These are phyloP conservation scores for Suhomyces terraborum DNA, from an alignment of 1,139 yeast genomes.

Conservation along the genomic window DNA sequence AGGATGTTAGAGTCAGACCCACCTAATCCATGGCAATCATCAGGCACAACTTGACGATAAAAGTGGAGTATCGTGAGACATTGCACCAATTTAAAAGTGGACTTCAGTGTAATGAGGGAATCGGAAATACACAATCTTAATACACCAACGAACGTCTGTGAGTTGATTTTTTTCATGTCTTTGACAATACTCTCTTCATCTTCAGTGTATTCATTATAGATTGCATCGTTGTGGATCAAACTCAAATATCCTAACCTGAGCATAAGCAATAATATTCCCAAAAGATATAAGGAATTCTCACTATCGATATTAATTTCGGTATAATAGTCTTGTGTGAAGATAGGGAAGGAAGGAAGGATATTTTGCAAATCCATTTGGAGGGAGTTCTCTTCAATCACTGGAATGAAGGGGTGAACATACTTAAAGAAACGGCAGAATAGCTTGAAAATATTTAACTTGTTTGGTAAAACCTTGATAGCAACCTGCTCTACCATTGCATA, in stretches of 20 bases:
- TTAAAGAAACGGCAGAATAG: constrained; percentile 42
- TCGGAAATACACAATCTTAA: constrained; percentile 39
- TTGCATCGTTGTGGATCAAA: constrained; percentile 39
- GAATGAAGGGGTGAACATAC: constrained; percentile 44
- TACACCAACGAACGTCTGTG: constrained; percentile 27
- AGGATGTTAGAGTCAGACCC: constrained; percentile 45
- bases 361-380: constrained; percentile 30
- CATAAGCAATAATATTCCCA: constrained; percentile 37
- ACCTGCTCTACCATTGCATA: constrained; percentile 34
- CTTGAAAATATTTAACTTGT: constrained; percentile 28
- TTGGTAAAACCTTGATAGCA: constrained; percentile 36
- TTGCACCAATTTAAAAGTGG: constrained; percentile 40
- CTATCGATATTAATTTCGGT: constrained; percentile 28
- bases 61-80: constrained; percentile 46
- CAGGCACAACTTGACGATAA: constrained; percentile 43
- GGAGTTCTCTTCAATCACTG: constrained; percentile 37
- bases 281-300: constrained; percentile 35
- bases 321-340: constrained; percentile 22
- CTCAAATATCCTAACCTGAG: constrained; percentile 44
- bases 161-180: constrained; percentile 26
- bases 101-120: constrained; percentile 29
- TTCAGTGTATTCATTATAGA: constrained; percentile 30
- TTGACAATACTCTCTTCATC: constrained; percentile 33
- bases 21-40: constrained; percentile 48
- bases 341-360: constrained; percentile 33